Evolutionary conservation across 805 yeast genomes (phyloP).

Genomic region (Candida verbasci): DNA sequence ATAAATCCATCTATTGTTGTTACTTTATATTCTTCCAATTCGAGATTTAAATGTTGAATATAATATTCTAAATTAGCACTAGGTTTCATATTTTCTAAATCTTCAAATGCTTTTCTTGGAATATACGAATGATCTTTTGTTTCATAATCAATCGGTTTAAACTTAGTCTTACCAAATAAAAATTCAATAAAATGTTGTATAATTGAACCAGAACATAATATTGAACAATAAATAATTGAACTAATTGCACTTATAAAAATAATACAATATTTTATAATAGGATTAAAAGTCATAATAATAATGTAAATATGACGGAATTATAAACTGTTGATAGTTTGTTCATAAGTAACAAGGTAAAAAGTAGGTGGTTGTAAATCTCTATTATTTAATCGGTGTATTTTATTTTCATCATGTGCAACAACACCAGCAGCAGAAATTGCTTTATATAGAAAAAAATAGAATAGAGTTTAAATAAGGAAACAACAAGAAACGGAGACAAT

Average conservation of each 20-base stretch:
- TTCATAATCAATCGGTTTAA: slow-evolving; percentile 17
- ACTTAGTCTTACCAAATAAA: slow-evolving; percentile 25
- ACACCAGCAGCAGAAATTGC: no score
- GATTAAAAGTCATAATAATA: slow-evolving; percentile 2
- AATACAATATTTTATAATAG: slow-evolving; percentile 12
- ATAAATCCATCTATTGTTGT: slow-evolving; percentile 78
- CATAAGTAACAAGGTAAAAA: no score
- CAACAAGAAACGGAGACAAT: no score
- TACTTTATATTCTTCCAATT: slow-evolving; percentile 53
- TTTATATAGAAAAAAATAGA: not conserved
- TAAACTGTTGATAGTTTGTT: no score
- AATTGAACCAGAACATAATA: slow-evolving; percentile 23
- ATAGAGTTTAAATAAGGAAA: not conserved
- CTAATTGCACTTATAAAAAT: slow-evolving; percentile 23
- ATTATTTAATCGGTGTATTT: no score
- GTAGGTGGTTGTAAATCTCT: no score
- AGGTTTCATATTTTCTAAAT: slow-evolving; percentile 27
- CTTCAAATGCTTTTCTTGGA: slow-evolving; percentile 33
- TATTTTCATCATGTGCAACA: no score
- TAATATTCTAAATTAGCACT: slow-evolving; percentile 59
- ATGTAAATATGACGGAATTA: no score
- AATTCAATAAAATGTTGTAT: slow-evolving; percentile 26
- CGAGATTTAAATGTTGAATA: slow-evolving; percentile 56
- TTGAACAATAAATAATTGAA: slow-evolving; percentile 24
- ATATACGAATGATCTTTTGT: slow-evolving; percentile 19